A percentile compares a stretch with the other conserved stretches of the same genome.
Conservation (phyloP, 106 monocot species). For the Narthecium ossifragum region DNA sequence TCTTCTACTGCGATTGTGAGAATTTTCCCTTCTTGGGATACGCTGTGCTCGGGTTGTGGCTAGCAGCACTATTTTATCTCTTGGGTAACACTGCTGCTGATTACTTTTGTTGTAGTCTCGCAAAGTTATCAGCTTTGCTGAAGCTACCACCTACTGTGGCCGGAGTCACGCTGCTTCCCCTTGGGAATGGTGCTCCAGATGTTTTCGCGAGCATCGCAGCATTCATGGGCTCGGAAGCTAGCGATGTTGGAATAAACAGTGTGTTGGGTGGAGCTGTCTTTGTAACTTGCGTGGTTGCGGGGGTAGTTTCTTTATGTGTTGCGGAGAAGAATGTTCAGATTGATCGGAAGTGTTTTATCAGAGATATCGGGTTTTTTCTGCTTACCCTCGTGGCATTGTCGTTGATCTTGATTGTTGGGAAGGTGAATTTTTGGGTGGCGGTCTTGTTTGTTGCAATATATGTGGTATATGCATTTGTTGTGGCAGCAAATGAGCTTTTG, state of each 20-base stretch:
- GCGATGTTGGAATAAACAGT: constrained; percentile 88
- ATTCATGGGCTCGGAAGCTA: constrained; percentile 61
- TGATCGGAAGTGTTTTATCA: constrained; percentile 73
- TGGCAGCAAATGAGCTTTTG: constrained; percentile 76
- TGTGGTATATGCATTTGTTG: constrained; percentile 63
- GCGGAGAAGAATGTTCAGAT: constrained; percentile 70
- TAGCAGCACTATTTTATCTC: constrained; percentile 41
- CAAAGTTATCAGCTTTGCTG: constrained; percentile 68
- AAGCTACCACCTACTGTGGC: constrained; percentile 81
- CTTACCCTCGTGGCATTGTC: constrained; percentile 51
- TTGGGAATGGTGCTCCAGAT: constrained; percentile 96
- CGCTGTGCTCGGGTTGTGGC: constrained; percentile 34
- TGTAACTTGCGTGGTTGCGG: constrained; percentile 80
- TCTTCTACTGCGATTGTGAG: constrained; percentile 66
- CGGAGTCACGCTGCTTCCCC: constrained; percentile 84
- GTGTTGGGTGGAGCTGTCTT: constrained; percentile 93
- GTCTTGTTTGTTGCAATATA: constrained; percentile 78
- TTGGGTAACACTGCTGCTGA: constrained; percentile 94
- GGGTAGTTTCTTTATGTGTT: constrained; percentile 55
- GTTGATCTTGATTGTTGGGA: constrained; percentile 60
- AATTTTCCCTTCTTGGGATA: constrained; percentile 23
- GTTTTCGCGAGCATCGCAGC: constrained; percentile 92
- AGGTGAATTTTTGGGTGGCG: constrained; percentile 61
- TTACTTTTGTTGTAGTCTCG: constrained; percentile 86
- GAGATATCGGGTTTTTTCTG: constrained; percentile 81